Evolutionary conservation across 164 flowering plant species (phyloP), one percentile per base, ranked within the genome.

Genomic region (Saururus chinensis): DNA sequence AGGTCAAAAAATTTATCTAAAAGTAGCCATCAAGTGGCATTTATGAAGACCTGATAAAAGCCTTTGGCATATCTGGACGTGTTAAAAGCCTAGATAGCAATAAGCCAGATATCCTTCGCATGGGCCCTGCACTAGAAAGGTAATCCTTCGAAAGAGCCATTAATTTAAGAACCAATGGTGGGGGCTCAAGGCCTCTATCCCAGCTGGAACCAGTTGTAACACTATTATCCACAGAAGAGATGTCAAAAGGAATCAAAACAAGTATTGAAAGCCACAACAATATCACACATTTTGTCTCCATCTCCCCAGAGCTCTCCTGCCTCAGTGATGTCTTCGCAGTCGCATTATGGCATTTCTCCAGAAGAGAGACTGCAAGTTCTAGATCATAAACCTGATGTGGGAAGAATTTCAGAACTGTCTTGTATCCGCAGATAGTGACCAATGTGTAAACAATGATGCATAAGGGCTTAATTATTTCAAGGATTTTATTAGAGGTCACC

Each of bases 361-460:
- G 62, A 21, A 93, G 93, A 64, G 95, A 84, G 40, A 90, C 96
- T 9, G 99, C 97, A 53, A 88, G 88, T 70, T 93, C 99, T 59
- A 93, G 67, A 76, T 93, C 97, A 59, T 97, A 87, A 58, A 93
- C 99, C 62, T 90, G 96, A 74, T 93, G 99, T 0, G 99, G 97
- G 67, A 90, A 90, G 73, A 93, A 93, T 80, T 80, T 90, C 60
- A 78, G 75, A 51, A 93, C 96, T 48, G 95, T 81, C 78, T 93
- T 93, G 86, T 86, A 88, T 22, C 97, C 97, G 71, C 97, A 93
- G 52, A 88, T 96, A 5, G 96, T 90, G 35, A 93, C 95, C 56
- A 93, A 68, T 1, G 95, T 65, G 67, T 90, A 93, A 24, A 93
- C 77, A 61, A 93, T 75, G 59, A 90, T 87, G 72, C 91, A 84